Evolutionary conservation across 139 green algal genomes (phyloP).

Genomic region (Chlorella sp.): DNA sequence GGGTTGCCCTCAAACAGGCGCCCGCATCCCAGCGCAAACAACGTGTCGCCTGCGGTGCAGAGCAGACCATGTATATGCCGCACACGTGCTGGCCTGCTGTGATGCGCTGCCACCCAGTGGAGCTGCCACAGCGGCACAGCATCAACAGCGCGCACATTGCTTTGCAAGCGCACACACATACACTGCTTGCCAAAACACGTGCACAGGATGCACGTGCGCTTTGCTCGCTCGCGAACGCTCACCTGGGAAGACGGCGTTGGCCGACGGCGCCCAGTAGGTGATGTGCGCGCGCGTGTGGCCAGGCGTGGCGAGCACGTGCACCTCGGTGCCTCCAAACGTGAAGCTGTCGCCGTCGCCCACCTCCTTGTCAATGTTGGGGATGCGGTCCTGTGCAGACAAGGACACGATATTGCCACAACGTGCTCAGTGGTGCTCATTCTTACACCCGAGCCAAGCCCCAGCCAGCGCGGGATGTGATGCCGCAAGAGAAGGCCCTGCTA

Average conservation of each 20-base stretch:
- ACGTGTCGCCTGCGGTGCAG: conserved; percentile 71
- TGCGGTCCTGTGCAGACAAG: conserved; percentile 51
- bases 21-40: conserved; percentile 87
- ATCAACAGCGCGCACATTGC: too few relatives aligned
- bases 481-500: too few relatives aligned
- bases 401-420: too few relatives aligned
- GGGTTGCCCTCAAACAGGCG: conserved; percentile 85
- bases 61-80: too few relatives aligned
- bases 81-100: too few relatives aligned
- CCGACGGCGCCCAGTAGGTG: conserved; percentile 60
- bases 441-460: too few relatives aligned
- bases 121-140: too few relatives aligned
- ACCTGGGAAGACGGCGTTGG: conserved; percentile 68
- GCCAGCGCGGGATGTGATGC: too few relatives aligned
- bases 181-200: not conserved
- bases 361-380: conserved; percentile 76
- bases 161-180: not conserved
- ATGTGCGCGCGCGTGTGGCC: conserved; percentile 88
- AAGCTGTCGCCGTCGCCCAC: conserved; percentile 51
- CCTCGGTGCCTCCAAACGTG: conserved; percentile 17
- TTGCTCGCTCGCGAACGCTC: too few relatives aligned
- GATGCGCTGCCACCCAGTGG: too few relatives aligned
- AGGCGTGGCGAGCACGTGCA: conserved; percentile 72
- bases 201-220: too few relatives aligned
- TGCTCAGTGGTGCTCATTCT: too few relatives aligned